Percentiles rank a stretch among this genome's conserved stretches.
Conservation (phyloP, 495 filamentous ascomycete species). For the Lophiostoma macrostomum region DNA sequence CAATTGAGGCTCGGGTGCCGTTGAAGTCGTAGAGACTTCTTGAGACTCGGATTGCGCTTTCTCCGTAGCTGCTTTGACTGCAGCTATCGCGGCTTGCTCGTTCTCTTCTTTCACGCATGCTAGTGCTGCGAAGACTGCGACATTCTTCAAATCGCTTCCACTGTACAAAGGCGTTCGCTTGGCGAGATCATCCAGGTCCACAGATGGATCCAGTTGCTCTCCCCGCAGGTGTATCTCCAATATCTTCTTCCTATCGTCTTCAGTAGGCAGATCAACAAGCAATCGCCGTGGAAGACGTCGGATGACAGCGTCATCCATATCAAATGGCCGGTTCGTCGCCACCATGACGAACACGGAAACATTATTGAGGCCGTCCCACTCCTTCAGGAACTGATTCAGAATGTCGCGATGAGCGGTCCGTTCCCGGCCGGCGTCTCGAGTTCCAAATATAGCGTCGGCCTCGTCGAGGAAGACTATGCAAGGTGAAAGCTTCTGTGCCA, state of each 20-base stretch:
- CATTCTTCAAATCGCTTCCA: constrained; percentile 92
- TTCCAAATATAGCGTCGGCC: constrained; percentile 85
- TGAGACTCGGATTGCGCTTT: background rate
- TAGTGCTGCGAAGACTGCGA: constrained; percentile 86
- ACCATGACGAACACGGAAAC: constrained; percentile 96
- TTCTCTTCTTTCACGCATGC: constrained; percentile 84
- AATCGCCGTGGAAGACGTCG: constrained; percentile 78
- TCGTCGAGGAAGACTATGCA: constrained; percentile 97
- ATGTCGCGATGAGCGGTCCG: constrained; percentile 75
- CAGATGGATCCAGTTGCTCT: constrained; percentile 65
- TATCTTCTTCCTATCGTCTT: constrained; percentile 74
- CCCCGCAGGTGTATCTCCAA: constrained; percentile 79
- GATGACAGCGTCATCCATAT: constrained; percentile 92
- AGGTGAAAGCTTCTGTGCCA: constrained; percentile 89
- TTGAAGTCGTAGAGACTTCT: background rate
- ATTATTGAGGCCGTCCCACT: constrained; percentile 94
- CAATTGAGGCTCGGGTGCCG: background rate
- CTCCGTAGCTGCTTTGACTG: constrained; percentile 26
- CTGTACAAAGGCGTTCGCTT: constrained; percentile 86
- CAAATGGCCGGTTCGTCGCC: constrained; percentile 93
- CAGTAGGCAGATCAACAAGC: constrained; percentile 80
- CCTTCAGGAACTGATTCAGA: constrained; percentile 96
- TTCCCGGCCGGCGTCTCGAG: constrained; percentile 59
- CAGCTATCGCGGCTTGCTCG: constrained; percentile 45
- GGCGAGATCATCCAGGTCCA: constrained; percentile 69